These are phyloP conservation scores for Pseudofabraea citricarpa DNA, from an alignment of 2,329 filamentous ascomycete genomes.

Conservation along the genomic window DNA sequence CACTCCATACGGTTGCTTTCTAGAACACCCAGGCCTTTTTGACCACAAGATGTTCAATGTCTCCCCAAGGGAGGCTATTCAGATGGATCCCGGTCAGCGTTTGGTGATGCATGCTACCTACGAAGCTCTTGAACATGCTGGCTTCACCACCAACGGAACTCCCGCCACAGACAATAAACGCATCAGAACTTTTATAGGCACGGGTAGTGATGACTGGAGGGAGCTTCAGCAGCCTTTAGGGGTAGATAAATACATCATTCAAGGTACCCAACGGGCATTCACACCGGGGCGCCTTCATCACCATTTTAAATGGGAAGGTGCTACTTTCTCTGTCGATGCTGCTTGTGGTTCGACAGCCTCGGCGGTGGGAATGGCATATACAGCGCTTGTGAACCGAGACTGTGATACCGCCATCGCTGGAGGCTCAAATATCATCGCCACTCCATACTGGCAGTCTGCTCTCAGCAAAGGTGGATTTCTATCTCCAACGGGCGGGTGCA, in stretches of 20 bases:
- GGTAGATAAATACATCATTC: slow-evolving; percentile 9
- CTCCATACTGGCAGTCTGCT: slow-evolving; percentile 13
- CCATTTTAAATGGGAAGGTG: slow-evolving; percentile 14
- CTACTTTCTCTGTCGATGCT: slow-evolving; percentile 28
- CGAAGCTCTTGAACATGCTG: slow-evolving; percentile 74
- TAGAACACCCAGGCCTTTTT: slow-evolving; percentile 65
- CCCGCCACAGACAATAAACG: slow-evolving; percentile 34
- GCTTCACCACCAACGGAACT: slow-evolving; percentile 46
- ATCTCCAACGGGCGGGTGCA: slow-evolving; percentile 38
- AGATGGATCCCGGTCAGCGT: slow-evolving; percentile 75
- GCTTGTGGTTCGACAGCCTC: slow-evolving; percentile 53
- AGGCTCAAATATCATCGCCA: slow-evolving; percentile 15
- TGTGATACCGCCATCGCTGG: slow-evolving; percentile 12
- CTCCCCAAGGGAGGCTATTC: slow-evolving; percentile 71
- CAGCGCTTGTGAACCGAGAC: slow-evolving; percentile 11
- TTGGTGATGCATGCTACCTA: slow-evolving; percentile 71
- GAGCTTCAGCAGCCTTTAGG: slow-evolving; percentile 13
- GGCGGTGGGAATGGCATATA: slow-evolving; percentile 46
- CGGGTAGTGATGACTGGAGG: slow-evolving; percentile 14
- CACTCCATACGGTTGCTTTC: slow-evolving; percentile 67
- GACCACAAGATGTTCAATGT: slow-evolving; percentile 80
- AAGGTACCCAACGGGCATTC: slow-evolving; percentile 14
- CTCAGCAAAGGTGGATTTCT: slow-evolving; percentile 40
- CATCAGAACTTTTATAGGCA: slow-evolving; percentile 14
- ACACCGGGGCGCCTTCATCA: slow-evolving; percentile 23